Evolutionary conservation across 176 grass and related monocot genomes (phyloP), one percentile per base, ranked within the genome.

Genomic region (Elymus sibiricus): DNA sequence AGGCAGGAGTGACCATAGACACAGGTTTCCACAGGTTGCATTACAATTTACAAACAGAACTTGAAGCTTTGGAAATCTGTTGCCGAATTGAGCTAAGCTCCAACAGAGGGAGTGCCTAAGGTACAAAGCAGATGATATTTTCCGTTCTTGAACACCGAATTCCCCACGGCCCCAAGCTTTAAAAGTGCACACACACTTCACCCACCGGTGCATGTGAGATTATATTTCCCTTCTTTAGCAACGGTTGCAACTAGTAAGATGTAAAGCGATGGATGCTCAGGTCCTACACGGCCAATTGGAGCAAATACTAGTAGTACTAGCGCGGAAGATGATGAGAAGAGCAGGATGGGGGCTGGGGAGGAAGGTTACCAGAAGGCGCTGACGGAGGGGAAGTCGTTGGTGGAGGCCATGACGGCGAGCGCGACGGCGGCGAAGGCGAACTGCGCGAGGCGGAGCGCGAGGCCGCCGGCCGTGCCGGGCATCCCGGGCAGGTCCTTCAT

Each of bases 401-500:
- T 88, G 83, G 96, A 90, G 11, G 88, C 90, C 96, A 98, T 98
- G 78, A 89, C 82, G 68, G 85, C 68, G 78, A 98, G 88, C 9
- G 96, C 86, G 63, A 88, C 71, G 47, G 59, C 85, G 10, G 93
- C 96, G 80, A 98, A 92, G 73, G 85, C 39, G 84, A 98, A 86
- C 78, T 98, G 96, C 42, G 74, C 39, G 85, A 95, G 25, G 68
- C 96, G 96, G 70, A 95, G 90, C 1, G 62, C 84, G 19, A 98
- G 91, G 14, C 91, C 90, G 0, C 86, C 88, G 24, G 56, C 61
- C 22, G 96, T 98, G 5, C 93, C 96, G 1, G 96, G 93, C 96
- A 94, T 98, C 14, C 96, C 96, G 1, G 93, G 93, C 84, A 98
- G 40, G 82, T 98, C 93, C 91, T 92, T 94, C 96, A 98, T 92